These are phyloP conservation scores for Fonsecaea pugnacius DNA, from an alignment of 2,329 filamentous ascomycete genomes.

Conservation along the genomic window DNA sequence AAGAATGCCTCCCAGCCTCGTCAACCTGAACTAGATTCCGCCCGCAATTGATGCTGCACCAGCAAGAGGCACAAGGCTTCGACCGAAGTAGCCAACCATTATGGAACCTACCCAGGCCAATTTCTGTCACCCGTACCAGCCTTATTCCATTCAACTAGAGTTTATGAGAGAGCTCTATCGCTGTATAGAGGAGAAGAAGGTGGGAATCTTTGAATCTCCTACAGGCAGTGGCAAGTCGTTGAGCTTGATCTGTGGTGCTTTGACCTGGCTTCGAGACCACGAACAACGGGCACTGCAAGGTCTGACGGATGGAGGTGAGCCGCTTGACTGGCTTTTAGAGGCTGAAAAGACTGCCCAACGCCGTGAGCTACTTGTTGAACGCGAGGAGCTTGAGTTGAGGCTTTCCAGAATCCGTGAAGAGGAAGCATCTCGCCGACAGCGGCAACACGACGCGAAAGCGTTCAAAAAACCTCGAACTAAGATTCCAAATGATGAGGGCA, in stretches of 20 bases:
- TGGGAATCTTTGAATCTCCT: constrained; percentile 91
- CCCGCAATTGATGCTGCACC: neutral
- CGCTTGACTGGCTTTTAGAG: constrained; percentile 83
- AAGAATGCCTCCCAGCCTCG: neutral
- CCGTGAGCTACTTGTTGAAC: constrained; percentile 67
- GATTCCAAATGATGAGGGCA: constrained; percentile 5
- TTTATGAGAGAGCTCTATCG: constrained; percentile 86
- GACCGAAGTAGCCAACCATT: neutral
- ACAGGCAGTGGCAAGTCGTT: constrained; percentile 92
- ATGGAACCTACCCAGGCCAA: constrained; percentile 52
- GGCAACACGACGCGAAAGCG: constrained; percentile 11
- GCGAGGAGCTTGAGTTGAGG: constrained; percentile 72
- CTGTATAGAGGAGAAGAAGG: constrained; percentile 76
- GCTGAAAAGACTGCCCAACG: constrained; percentile 72
- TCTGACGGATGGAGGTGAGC: constrained; percentile 58
- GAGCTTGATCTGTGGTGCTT: constrained; percentile 82
- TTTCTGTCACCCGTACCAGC: constrained; percentile 85
- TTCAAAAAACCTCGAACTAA: constrained; percentile 25
- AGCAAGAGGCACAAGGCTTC: neutral
- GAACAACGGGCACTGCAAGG: constrained; percentile 57
- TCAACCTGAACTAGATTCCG: neutral
- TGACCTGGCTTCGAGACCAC: constrained; percentile 88
- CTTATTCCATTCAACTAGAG: constrained; percentile 83
- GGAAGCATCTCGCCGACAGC: constrained; percentile 24
- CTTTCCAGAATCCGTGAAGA: constrained; percentile 38